Evolutionary conservation across 2,329 filamentous ascomycete species (phyloP).

Genomic region (Talaromyces sp.): DNA sequence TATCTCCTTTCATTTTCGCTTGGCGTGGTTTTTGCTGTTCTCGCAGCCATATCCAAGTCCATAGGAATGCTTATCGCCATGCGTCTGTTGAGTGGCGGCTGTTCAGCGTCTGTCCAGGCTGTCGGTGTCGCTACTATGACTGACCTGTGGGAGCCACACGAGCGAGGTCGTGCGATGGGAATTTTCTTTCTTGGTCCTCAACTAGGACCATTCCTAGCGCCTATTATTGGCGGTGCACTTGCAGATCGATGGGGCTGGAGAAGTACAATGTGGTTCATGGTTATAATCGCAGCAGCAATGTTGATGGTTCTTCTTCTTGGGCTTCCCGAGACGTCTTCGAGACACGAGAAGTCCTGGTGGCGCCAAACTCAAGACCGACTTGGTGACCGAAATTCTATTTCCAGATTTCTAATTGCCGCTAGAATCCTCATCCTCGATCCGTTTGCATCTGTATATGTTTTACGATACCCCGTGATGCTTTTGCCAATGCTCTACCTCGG

Average conservation of each 20-base stretch:
- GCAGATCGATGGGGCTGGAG: slow-evolving; percentile 63
- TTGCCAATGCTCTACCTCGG: slow-evolving; percentile 8
- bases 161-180: slow-evolving; percentile 73
- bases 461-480: slow-evolving; percentile 5
- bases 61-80: slow-evolving; percentile 75
- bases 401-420: neutral
- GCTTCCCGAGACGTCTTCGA: slow-evolving; percentile 24
- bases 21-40: slow-evolving; percentile 65
- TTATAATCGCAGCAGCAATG: slow-evolving; percentile 55
- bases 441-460: neutral
- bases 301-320: slow-evolving; percentile 26
- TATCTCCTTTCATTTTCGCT: slow-evolving; percentile 71
- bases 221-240: slow-evolving; percentile 67
- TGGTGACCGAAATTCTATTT: neutral
- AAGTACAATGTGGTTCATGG: slow-evolving; percentile 68
- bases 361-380: neutral
- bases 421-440: slow-evolving; percentile 5
- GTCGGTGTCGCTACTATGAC: slow-evolving; percentile 79
- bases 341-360: slow-evolving; percentile 2
- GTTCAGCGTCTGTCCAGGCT: slow-evolving; percentile 74
- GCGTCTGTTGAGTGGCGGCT: slow-evolving; percentile 68
- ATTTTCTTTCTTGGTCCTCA: slow-evolving; percentile 78
- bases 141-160: slow-evolving; percentile 69
- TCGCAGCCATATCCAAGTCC: slow-evolving; percentile 64
- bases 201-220: slow-evolving; percentile 65